Conservation (phyloP, 805 yeast genomes). For the Saturnispora hagleri region DNA sequence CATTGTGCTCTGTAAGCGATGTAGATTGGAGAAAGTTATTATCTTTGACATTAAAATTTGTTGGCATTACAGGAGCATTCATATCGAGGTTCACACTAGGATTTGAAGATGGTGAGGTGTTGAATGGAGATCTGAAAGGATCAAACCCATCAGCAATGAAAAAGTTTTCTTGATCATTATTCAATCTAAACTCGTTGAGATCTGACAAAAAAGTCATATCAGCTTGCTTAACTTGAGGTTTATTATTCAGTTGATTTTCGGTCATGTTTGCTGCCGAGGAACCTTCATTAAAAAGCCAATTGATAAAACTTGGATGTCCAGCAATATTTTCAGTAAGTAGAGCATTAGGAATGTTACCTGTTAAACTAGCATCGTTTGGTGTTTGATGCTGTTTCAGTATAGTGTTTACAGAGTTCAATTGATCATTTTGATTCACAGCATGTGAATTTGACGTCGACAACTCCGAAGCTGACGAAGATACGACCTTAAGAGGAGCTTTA, state of each 20-base stretch:
- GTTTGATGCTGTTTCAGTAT: background rate
- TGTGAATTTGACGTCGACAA: background rate
- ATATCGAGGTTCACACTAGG: background rate
- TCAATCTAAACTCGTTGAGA: conserved; percentile 19
- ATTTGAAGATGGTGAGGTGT: conserved; percentile 15
- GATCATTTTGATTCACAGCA: background rate
- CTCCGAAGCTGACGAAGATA: background rate
- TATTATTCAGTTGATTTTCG: conserved; percentile 9
- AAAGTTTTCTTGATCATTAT: conserved; percentile 22
- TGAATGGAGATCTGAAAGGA: conserved; percentile 13
- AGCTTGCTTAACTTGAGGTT: background rate
- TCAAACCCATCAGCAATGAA: conserved; percentile 26
- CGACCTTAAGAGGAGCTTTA: background rate
- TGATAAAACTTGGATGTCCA: conserved; percentile 17
- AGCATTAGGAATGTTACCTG: background rate
- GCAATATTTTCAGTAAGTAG: background rate
- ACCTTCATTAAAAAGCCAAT: conserved; percentile 21
- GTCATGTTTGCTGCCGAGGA: background rate
- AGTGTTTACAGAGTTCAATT: background rate
- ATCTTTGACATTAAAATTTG: background rate
- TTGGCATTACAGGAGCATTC: background rate
- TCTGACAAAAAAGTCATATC: conserved; percentile 14
- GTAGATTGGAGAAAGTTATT: background rate
- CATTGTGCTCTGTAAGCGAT: background rate
- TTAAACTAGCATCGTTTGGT: background rate